Percentiles rank a stretch among this genome's conserved stretches.
phyloP scores from a whole-genome alignment of 106 monocot species.

The Alisma plantagoaquatica region DNA sequence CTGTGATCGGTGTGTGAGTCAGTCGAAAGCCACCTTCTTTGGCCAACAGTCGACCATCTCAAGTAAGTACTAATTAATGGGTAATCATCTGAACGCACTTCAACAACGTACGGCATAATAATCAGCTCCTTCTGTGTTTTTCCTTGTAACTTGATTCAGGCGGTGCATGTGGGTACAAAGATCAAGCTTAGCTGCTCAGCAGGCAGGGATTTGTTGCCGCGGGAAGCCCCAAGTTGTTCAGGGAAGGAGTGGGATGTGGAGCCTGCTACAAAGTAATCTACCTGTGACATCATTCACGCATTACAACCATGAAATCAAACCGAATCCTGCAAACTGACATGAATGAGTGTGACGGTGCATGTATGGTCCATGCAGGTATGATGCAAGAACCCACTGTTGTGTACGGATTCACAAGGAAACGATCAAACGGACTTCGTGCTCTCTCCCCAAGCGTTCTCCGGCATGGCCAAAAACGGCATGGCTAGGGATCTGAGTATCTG shows the following conservation, averaged over 20 bases:
- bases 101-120: no score
- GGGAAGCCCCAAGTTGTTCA: slow-evolving; percentile 29
- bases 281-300: no score
- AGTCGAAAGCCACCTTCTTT: slow-evolving; percentile 52
- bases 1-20: slow-evolving; percentile 57
- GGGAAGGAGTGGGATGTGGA: slow-evolving; percentile 60
- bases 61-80: no score
- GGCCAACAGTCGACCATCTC: slow-evolving; percentile 35
- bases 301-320: no score
- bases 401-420: slow-evolving; percentile 44
- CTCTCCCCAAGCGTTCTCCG: slow-evolving; percentile 30
- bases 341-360: no score
- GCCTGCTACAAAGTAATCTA: slow-evolving; percentile 45
- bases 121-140: no score
- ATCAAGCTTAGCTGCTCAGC: slow-evolving; percentile 31
- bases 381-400: slow-evolving; percentile 51
- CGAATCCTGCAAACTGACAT: no score
- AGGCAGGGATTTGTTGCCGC: slow-evolving; percentile 37
- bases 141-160: slow-evolving; percentile 11
- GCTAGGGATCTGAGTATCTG: slow-evolving; percentile 15
- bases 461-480: slow-evolving; percentile 48
- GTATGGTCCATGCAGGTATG: slow-evolving; percentile 53
- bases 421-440: slow-evolving; percentile 65
- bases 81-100: no score
- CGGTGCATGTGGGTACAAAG: slow-evolving; percentile 75